A percentile compares a stretch with the other conserved stretches of the same genome.
phyloP scores from a whole-genome alignment of 1,284 basidiomycete species.

The Gastroboletus turbinatus region DNA sequence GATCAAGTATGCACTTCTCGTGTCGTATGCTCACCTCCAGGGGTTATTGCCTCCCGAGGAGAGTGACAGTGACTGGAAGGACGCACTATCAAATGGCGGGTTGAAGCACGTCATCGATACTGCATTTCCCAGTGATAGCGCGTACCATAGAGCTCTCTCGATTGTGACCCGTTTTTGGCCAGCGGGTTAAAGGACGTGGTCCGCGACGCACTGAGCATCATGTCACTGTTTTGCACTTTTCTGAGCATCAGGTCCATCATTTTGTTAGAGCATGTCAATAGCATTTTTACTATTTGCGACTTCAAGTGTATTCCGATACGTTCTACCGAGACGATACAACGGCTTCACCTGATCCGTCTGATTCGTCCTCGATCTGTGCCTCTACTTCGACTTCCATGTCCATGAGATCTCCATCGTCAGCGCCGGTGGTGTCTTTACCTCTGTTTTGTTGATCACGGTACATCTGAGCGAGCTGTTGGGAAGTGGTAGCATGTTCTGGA shows the following conservation, averaged over 20 bases:
- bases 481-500: slow-evolving; percentile 76
- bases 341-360: slow-evolving; percentile 16
- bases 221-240: neutral
- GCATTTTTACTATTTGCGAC: neutral
- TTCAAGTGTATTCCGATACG: neutral
- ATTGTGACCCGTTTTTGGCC: slow-evolving; percentile 21
- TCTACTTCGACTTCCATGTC: slow-evolving; percentile 46
- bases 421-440: slow-evolving; percentile 31
- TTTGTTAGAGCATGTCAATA: neutral
- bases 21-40: slow-evolving; percentile 48
- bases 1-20: slow-evolving; percentile 49
- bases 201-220: neutral
- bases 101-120: slow-evolving; percentile 19
- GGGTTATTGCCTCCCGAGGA: slow-evolving; percentile 30
- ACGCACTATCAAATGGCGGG: slow-evolving; percentile 14
- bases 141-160: slow-evolving; percentile 24
- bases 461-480: slow-evolving; percentile 70
- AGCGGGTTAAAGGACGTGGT: neutral
- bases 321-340: neutral
- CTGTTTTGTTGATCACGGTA: slow-evolving; percentile 63
- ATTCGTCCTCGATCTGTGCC: slow-evolving; percentile 34
- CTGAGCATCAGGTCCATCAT: neutral
- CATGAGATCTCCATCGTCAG: slow-evolving; percentile 58
- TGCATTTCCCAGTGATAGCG: slow-evolving; percentile 22
- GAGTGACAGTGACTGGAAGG: slow-evolving; percentile 47